Conservation (phyloP, 2,329 filamentous ascomycete genomes). For the Sphaerulina musiva region DNA sequence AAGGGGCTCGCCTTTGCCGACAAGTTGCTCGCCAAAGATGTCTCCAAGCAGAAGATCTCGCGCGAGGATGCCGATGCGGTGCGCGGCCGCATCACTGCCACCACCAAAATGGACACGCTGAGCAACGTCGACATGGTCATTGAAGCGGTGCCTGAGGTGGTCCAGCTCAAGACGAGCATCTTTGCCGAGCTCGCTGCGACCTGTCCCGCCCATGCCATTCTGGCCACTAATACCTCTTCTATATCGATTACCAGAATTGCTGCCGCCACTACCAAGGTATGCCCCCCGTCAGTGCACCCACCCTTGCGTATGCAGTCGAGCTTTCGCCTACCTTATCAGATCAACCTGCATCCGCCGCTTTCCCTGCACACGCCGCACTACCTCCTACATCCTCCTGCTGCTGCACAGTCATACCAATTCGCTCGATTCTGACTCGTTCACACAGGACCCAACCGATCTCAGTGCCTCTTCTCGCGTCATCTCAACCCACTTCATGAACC, state of each 20-base stretch:
- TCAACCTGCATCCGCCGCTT: not conserved
- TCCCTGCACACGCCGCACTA: not conserved
- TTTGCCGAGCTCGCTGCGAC: slow-evolving; percentile 77
- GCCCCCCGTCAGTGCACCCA: not conserved
- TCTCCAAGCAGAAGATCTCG: slow-evolving; percentile 77
- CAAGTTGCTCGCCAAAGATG: slow-evolving; percentile 88
- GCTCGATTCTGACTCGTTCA: not conserved
- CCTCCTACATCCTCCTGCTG: no score
- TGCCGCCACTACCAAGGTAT: slow-evolving; percentile 61
- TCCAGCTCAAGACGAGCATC: slow-evolving; percentile 77
- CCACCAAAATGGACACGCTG: slow-evolving; percentile 69
- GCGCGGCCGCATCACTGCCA: slow-evolving; percentile 61
- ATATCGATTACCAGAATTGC: slow-evolving; percentile 97
- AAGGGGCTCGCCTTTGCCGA: slow-evolving; percentile 90
- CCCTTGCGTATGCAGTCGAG: not conserved
- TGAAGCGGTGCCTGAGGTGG: slow-evolving; percentile 82
- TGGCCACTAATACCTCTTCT: slow-evolving; percentile 97
- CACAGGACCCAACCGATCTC: slow-evolving; percentile 66
- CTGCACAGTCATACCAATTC: slow-evolving; percentile 15
- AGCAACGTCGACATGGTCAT: slow-evolving; percentile 91
- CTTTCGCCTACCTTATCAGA: slow-evolving; percentile 3
- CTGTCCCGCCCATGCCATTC: slow-evolving; percentile 75
- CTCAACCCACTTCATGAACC: slow-evolving; percentile 99
- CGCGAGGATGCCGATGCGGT: slow-evolving; percentile 71
- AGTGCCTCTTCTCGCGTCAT: slow-evolving; percentile 81